These are phyloP conservation scores for Takashimella tepidaria DNA, from an alignment of 1,284 basidiomycete species.

Conservation along the genomic window DNA sequence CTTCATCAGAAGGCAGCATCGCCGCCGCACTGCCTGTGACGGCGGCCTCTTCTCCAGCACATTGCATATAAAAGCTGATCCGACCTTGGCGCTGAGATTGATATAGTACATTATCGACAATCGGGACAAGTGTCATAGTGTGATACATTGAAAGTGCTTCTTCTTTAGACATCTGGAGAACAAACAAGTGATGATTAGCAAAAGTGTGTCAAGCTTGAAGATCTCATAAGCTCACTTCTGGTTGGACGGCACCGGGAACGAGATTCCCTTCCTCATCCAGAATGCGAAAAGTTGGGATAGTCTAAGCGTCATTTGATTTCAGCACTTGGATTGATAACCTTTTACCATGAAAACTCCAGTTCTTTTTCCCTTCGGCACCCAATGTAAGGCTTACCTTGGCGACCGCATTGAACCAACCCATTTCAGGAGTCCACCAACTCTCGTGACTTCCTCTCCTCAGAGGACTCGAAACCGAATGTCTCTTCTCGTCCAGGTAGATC, in stretches of 20 bases:
- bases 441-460: slow-evolving; percentile 43
- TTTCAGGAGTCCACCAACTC: slow-evolving; percentile 44
- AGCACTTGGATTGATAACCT: background rate
- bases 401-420: slow-evolving; percentile 46
- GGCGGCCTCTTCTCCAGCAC: slow-evolving; percentile 88
- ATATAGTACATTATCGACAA: slow-evolving; percentile 80
- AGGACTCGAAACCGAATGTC: slow-evolving; percentile 19
- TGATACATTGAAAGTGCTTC: slow-evolving; percentile 71
- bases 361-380: too few species aligned
- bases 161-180: slow-evolving; percentile 60
- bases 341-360: background rate
- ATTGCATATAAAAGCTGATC: slow-evolving; percentile 72
- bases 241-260: slow-evolving; percentile 65
- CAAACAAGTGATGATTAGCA: background rate
- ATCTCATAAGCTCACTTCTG: slow-evolving; percentile 55
- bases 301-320: slow-evolving; percentile 37
- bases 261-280: slow-evolving; percentile 69
- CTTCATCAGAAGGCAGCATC: slow-evolving; percentile 75
- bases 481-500: slow-evolving; percentile 32
- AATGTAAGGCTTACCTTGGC: slow-evolving; percentile 28
- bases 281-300: slow-evolving; percentile 71
- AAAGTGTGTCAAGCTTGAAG: background rate
- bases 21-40: slow-evolving; percentile 86
- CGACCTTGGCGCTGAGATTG: slow-evolving; percentile 91
- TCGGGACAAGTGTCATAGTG: slow-evolving; percentile 76